Evolutionary conservation across 441 rosid genomes (phyloP), one percentile per base, ranked within the genome.

Genomic region (Viola pubescens): DNA sequence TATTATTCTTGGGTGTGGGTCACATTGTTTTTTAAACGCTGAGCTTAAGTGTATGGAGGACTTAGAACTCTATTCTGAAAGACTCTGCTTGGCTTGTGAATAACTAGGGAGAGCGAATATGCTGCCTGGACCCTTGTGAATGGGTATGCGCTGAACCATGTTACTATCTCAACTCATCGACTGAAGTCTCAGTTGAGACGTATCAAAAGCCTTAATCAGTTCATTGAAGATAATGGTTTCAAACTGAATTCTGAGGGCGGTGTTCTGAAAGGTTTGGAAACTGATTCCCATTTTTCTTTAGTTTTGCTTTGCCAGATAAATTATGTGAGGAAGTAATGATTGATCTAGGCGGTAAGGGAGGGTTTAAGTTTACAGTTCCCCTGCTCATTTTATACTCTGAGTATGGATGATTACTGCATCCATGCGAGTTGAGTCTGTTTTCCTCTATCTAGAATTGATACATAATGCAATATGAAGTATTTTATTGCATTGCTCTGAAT

Each of bases 101-200:
- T 63, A 2, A 56, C 9, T 56, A 91, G 95, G 79, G 96, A 88
- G 77, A 91, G 96, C 69, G 98, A 91, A 76, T 89, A 89, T 72
- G 95, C 98, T 71, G 98, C 98, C 43, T 92, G 98, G 97, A 92
- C 97, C 11, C 94, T 92, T 45, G 97, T 83, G 54, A 89, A 89
- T 74, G 97, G 98, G 11, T 89, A 87, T 78, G 94, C 95, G 4
- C 77, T 92, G 56, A 92, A 92, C 80, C 98, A 92, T 64, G 94
- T 87, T 6, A 85, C 98, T 0, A 84, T 92, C 61, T 89, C 98
- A 7, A 70, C 78, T 43, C 97, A 92, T 71, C 81, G 65, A 62
- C 86, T 92, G 63, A 84, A 84, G 68, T 89, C 94, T 56, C 80
- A 77, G 56, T 71, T 92, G 72, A 77, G 76, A 71, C 71, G 68